A percentile compares a stretch with the other conserved stretches of the same genome.
Conservation (phyloP, 2,329 filamentous ascomycete species). For the Nemania bipapillata region DNA sequence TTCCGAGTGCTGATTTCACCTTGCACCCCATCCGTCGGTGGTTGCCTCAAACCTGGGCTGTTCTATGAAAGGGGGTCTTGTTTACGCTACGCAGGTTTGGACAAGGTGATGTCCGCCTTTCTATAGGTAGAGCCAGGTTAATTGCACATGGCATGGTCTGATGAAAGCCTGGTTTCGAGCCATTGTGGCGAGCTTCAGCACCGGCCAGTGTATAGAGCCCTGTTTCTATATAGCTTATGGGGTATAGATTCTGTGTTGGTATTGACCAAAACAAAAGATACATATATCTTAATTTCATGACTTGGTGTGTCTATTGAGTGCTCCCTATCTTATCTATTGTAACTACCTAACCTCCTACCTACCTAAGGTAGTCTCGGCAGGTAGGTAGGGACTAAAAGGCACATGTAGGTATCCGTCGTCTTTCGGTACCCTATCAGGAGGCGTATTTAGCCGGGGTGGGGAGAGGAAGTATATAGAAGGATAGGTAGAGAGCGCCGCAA, state of each 20-base stretch:
- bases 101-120: slow-evolving; percentile 23
- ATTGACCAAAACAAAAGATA: not conserved
- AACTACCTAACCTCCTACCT: no score
- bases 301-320: not conserved
- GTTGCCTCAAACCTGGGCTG: slow-evolving; percentile 8
- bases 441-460: slow-evolving; percentile 14
- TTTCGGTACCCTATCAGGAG: not conserved
- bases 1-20: slow-evolving; percentile 23
- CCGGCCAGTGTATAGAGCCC: slow-evolving; percentile 18
- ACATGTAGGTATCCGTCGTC: not conserved
- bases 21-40: slow-evolving; percentile 15
- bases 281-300: not conserved
- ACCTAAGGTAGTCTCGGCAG: no score
- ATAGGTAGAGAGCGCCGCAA: no score
- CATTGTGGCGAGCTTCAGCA: slow-evolving; percentile 8
- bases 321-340: not conserved
- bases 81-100: slow-evolving; percentile 20
- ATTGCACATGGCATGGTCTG: not conserved
- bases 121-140: not conserved
- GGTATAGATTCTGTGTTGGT: slow-evolving; percentile 12
- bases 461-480: no score
- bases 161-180: not conserved
- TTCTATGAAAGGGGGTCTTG: slow-evolving; percentile 7
- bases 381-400: no score
- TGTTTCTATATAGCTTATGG: slow-evolving; percentile 27